phyloP scores from a whole-genome alignment of 1,284 basidiomycete genomes.

The Vanrija pseudolonga region DNA sequence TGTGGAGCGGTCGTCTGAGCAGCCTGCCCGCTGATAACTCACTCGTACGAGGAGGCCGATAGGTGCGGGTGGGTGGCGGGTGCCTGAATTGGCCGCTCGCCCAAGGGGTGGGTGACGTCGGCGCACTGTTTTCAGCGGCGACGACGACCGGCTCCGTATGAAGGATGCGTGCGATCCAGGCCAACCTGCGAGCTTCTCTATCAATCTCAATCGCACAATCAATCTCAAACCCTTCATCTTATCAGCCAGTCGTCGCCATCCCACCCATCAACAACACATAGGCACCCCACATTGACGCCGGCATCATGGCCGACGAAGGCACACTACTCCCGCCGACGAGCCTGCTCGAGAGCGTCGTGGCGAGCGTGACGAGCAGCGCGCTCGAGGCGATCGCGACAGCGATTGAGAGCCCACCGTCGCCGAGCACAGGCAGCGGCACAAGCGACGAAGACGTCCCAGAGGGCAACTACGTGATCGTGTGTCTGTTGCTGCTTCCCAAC shows the following conservation, averaged over 20 bases:
- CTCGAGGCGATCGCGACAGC: constrained; percentile 12
- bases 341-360: background rate
- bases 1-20: too few relatives aligned
- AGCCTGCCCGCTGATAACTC: background rate
- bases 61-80: too few relatives aligned
- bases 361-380: constrained; percentile 9
- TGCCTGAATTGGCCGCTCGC: background rate
- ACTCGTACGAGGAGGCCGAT: background rate
- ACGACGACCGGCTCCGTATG: too few relatives aligned
- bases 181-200: too few relatives aligned
- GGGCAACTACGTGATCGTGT: constrained; percentile 26
- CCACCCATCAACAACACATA: background rate
- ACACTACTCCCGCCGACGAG: background rate
- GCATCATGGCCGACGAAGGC: background rate
- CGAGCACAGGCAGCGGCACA: background rate
- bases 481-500: background rate
- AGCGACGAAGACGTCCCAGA: constrained; percentile 11
- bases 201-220: too few relatives aligned
- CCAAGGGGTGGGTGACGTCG: too few relatives aligned
- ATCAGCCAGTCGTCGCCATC: background rate
- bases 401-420: background rate
- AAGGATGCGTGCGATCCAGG: too few relatives aligned
- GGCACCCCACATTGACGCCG: background rate
- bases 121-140: too few relatives aligned
- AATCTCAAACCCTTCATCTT: too few relatives aligned